Conservation (phyloP, 768 basidiomycete species). For the Hericium rajendrae region DNA sequence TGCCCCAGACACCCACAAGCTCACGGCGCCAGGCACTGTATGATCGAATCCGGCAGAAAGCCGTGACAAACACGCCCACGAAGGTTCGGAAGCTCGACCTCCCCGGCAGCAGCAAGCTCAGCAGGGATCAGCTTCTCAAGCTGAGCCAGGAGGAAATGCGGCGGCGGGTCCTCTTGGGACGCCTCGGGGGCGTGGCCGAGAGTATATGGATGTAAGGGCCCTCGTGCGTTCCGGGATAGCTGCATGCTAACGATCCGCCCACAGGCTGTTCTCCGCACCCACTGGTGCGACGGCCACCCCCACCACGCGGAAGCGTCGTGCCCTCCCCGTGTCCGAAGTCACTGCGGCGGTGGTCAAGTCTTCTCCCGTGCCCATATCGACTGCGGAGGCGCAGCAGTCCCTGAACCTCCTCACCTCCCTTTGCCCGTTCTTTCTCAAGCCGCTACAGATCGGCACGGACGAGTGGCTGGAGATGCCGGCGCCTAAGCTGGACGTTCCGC, state of each 20-base stretch:
- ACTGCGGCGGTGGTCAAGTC: constrained; percentile 66
- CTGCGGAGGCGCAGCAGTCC: constrained; percentile 70
- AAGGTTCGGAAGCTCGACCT: constrained; percentile 32
- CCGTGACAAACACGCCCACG: constrained; percentile 56
- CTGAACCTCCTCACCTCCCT: constrained; percentile 52
- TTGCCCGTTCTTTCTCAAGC: constrained; percentile 75
- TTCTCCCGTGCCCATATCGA: constrained; percentile 70
- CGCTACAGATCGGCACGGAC: constrained; percentile 47
- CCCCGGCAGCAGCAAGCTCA: constrained; percentile 39
- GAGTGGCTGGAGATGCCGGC: constrained; percentile 57
- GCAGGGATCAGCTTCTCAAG: constrained; percentile 53
- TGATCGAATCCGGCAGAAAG: constrained; percentile 69
- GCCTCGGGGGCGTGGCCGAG: constrained; percentile 74
- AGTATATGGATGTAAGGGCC: constrained; percentile 68
- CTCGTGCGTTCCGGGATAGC: not conserved
- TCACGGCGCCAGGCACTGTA: constrained; percentile 74
- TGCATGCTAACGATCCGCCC: not conserved
- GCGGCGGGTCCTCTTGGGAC: constrained; percentile 65
- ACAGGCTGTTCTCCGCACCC: constrained; percentile 67
- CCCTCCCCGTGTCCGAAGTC: constrained; percentile 60
- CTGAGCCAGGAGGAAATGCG: constrained; percentile 73
- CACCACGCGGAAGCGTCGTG: constrained; percentile 57
- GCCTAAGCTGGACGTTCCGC: constrained; percentile 22
- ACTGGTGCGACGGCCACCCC: constrained; percentile 41
- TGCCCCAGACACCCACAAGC: constrained; percentile 59